Conservation (phyloP, 139 green algal genomes). For the Astrephomene gubernaculifera region DNA sequence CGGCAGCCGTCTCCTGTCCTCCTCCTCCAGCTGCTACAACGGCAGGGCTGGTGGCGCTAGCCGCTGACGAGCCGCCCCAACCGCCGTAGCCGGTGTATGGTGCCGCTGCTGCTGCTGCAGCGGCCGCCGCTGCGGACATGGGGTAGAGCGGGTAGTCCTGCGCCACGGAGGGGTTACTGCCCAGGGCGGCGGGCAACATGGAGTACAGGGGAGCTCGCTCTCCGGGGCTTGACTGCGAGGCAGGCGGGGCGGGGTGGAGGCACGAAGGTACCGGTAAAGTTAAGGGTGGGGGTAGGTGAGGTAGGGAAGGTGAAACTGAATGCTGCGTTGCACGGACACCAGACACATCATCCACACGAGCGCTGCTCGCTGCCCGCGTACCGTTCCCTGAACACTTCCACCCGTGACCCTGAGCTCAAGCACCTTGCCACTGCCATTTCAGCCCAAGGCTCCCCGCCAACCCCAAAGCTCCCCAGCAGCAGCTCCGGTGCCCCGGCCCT, state of each 20-base stretch:
- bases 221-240: no score
- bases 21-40: no score
- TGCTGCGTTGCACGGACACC: not conserved
- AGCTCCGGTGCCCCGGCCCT: no score
- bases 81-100: no score
- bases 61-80: no score
- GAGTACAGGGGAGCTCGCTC: not conserved
- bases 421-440: not conserved
- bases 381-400: no score
- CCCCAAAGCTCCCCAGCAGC: no score
- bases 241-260: not conserved
- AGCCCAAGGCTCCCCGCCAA: not conserved
- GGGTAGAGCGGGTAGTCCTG: constrained; percentile 40
- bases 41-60: no score
- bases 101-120: not conserved
- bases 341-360: not conserved
- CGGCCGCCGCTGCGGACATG: not conserved
- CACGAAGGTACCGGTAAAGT: not conserved
- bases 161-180: constrained; percentile 1
- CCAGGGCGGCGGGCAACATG: constrained; percentile 23
- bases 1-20: no score
- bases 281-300: not conserved
- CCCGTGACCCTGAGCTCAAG: not conserved
- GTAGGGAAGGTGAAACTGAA: not conserved
- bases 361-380: no score